A percentile compares a stretch with the other conserved stretches of the same genome.
Conservation (phyloP, 495 filamentous ascomycete species). For the Penicillium fimorum region DNA sequence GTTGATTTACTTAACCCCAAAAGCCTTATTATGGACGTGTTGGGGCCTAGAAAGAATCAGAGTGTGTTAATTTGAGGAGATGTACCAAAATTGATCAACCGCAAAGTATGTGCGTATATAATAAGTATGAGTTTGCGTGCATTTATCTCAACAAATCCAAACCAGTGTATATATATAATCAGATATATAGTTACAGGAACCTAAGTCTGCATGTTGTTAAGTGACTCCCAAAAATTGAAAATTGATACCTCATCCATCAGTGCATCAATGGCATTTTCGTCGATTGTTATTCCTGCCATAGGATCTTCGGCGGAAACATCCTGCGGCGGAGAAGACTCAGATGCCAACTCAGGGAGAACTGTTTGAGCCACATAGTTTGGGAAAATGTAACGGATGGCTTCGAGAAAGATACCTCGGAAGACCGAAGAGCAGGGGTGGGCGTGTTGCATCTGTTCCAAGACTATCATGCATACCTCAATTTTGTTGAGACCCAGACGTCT, state of each 20-base stretch:
- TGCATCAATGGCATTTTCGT: conserved; percentile 22
- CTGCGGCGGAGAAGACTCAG: not conserved
- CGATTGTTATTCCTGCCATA: conserved; percentile 5
- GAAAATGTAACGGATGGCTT: conserved; percentile 32
- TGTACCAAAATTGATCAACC: no score
- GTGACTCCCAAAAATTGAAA: conserved; percentile 32
- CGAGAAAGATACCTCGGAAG: conserved; percentile 33
- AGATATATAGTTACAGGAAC: not conserved
- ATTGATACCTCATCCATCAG: conserved; percentile 32
- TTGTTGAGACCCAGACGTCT: conserved; percentile 40
- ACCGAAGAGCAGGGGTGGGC: conserved; percentile 36
- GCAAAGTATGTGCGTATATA: no score
- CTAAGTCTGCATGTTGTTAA: conserved; percentile 6
- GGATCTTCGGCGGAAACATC: not conserved
- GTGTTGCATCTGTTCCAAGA: conserved; percentile 39
- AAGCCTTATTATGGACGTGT: no score
- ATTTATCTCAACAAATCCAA: no score
- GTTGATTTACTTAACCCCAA: not conserved
- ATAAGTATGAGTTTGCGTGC: no score
- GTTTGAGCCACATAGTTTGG: conserved; percentile 17
- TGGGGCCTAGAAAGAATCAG: no score
- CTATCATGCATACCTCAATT: conserved; percentile 42
- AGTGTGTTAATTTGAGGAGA: no score
- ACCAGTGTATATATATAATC: not conserved
- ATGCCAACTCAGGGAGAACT: conserved; percentile 1